Evolutionary conservation across 2,329 filamentous ascomycete species (phyloP).

Genomic region (Colletotrichum sp.): DNA sequence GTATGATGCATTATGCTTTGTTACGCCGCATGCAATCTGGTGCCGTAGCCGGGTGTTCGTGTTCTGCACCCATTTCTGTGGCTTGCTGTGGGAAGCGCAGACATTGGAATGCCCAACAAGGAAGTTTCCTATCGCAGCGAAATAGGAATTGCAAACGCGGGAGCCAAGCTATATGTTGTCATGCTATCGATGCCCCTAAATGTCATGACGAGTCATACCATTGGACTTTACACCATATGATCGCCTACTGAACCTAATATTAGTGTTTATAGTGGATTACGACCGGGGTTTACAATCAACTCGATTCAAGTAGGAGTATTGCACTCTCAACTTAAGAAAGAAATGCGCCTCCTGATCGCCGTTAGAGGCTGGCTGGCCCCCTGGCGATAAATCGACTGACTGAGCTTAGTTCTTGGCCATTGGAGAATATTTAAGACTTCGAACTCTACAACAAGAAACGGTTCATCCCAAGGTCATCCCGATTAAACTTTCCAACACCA

Average conservation of each 20-base stretch:
- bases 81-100: no score
- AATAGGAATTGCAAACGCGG: not conserved
- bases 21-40: no score
- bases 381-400: not conserved
- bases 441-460: not conserved
- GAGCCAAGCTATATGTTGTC: not conserved
- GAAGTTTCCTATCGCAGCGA: not conserved
- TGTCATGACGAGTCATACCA: not conserved
- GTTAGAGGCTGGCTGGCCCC: not conserved
- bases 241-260: not conserved
- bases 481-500: fast-evolving
- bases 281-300: not conserved
- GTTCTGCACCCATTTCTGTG: no score
- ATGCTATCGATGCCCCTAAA: not conserved
- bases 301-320: not conserved
- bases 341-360: fast-evolving
- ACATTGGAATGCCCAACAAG: fast-evolving
- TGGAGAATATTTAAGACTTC: not conserved
- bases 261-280: not conserved
- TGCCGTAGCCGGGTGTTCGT: no score
- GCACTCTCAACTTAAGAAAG: not conserved
- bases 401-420: not conserved
- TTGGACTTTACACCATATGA: not conserved
- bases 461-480: not conserved
- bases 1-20: no score